phyloP scores from a whole-genome alignment of 257 asterid species.

The Cruciata laevipes region DNA sequence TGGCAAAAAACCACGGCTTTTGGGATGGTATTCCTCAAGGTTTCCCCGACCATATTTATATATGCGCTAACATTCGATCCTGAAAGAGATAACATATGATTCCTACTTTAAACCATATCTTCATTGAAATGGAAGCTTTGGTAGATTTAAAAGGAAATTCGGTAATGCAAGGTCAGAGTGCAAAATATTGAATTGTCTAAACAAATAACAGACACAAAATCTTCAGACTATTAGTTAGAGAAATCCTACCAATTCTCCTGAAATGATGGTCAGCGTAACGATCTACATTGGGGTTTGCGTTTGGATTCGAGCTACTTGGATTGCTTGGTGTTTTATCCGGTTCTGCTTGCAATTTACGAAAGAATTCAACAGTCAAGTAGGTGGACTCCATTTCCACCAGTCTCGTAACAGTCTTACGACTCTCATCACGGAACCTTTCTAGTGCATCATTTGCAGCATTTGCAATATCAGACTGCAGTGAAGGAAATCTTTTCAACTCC shows the following conservation, averaged over 20 bases:
- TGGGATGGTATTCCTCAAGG: slow-evolving; percentile 72
- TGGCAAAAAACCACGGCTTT: slow-evolving; percentile 98
- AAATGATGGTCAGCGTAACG: slow-evolving; percentile 78
- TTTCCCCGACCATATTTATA: slow-evolving; percentile 75
- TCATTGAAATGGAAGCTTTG: neutral
- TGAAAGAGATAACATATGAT: slow-evolving; percentile 20
- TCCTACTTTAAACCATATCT: neutral
- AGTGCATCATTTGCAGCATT: slow-evolving; percentile 88
- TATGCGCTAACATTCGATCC: slow-evolving; percentile 83
- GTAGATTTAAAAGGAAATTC: neutral
- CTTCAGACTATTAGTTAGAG: neutral
- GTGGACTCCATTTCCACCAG: slow-evolving; percentile 96
- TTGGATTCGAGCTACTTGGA: slow-evolving; percentile 19
- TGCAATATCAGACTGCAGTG: slow-evolving; percentile 90
- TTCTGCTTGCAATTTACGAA: slow-evolving; percentile 77
- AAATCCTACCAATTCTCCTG: slow-evolving; percentile 56
- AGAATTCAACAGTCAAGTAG: slow-evolving; percentile 91
- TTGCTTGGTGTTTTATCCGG: slow-evolving; percentile 54
- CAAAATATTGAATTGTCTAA: neutral
- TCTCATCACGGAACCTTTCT: slow-evolving; percentile 93
- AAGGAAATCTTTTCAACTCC: slow-evolving; percentile 91
- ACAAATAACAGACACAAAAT: neutral
- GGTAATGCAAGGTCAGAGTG: neutral
- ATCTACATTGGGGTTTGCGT: slow-evolving; percentile 43
- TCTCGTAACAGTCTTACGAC: slow-evolving; percentile 74